phyloP scores from a whole-genome alignment of 1,139 yeast species.

The Candida sp. region DNA sequence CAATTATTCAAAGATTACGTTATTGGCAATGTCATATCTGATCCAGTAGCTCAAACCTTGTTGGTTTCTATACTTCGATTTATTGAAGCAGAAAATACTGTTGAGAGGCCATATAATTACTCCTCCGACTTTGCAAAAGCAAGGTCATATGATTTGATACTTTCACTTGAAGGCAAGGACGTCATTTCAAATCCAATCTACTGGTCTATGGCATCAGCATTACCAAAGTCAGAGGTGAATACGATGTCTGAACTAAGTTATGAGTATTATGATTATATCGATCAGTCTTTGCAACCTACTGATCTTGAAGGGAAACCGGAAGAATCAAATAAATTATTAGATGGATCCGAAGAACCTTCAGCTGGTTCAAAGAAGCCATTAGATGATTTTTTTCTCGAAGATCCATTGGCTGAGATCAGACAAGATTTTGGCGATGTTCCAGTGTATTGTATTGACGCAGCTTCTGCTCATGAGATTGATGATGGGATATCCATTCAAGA shows the following conservation, averaged over 20 bases:
- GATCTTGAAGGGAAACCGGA: not conserved
- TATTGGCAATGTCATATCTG: slow-evolving; percentile 44
- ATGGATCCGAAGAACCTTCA: not conserved
- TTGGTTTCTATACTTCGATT: slow-evolving; percentile 33
- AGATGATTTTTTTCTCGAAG: slow-evolving; percentile 28
- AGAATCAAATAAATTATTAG: not conserved
- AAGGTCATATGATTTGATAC: slow-evolving; percentile 46
- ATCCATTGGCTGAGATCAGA: slow-evolving; percentile 31
- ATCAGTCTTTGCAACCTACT: slow-evolving; percentile 6
- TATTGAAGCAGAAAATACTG: slow-evolving; percentile 18
- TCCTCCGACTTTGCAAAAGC: slow-evolving; percentile 44
- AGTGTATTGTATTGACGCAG: slow-evolving; percentile 83
- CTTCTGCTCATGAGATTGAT: slow-evolving; percentile 84
- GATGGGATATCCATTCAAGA: slow-evolving; percentile 76
- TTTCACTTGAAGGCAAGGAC: slow-evolving; percentile 7
- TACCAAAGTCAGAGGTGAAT: slow-evolving; percentile 37
- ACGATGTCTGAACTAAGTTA: slow-evolving; percentile 36
- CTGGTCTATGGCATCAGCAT: slow-evolving; percentile 40
- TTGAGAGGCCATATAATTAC: slow-evolving; percentile 7
- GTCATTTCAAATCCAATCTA: slow-evolving; percentile 42
- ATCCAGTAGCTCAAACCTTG: slow-evolving; percentile 31
- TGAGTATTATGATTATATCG: slow-evolving; percentile 36
- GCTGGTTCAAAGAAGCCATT: not conserved
- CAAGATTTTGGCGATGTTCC: slow-evolving; percentile 39
- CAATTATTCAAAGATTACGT: slow-evolving; percentile 47